Evolutionary conservation across 495 filamentous ascomycete species (phyloP), one percentile per base, ranked within the genome.

Genomic region (Tuber umbilicatum): DNA sequence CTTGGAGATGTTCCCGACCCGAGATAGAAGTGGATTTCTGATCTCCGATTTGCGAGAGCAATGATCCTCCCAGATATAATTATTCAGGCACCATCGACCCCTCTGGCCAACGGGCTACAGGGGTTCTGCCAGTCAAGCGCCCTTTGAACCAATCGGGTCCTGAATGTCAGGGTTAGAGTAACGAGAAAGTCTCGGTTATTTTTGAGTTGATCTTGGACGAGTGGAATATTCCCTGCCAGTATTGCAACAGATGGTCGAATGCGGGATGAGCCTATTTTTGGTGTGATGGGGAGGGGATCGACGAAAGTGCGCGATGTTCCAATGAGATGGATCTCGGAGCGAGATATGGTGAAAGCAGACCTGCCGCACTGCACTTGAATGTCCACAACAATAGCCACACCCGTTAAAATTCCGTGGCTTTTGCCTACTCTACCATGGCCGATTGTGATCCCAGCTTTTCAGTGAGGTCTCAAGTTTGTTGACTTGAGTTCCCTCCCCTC

Each of bases 141-240:
- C 55, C 55, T 64, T 5, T 35, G 5, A 35, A 35, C 55, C 55
- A 64, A 64, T 64, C 55, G 14, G 31, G 27, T 64, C 27, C 55
- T 16, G 27, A 35, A 27, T 64, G 55, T 64, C 5, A 19, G 55
- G 55, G 7, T 64, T 35, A 64, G 31, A 64, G 27, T 17, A 35
- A 64, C 27, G 0, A 35, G 27, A 60, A 60, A 16, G 27, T 35
- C 47, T 73, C 70, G 74, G 64, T 64, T 78, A 78, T 77, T 78
- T 78, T 78, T 70, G 74, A 71, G 75, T 60, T 70, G 47, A n/a
- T n/a, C n/a, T n/a, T n/a, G n/a, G n/a, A n/a, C n/a, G n/a, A 69
- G 74, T 47, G 50, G 41, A 71, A 40, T 37, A 9, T 35, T 35
- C 55, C 55, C 19, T 35, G 55, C 27, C 16, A 7, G 27, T 64